phyloP scores from a whole-genome alignment of 192 early-diverging fungal genomes.

The Dispira parvispora region DNA sequence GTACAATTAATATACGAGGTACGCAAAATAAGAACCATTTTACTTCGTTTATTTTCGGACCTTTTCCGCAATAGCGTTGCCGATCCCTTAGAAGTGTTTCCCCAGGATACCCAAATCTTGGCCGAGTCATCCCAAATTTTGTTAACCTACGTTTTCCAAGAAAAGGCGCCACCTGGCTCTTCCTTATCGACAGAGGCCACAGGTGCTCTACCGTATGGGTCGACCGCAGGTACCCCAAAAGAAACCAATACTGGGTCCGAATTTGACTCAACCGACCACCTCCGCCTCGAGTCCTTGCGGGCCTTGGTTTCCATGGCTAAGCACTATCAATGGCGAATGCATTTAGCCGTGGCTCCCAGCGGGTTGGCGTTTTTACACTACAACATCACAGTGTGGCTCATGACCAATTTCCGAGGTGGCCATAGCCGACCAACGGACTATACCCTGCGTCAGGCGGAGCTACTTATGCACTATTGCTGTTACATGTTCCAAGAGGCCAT shows the following conservation, averaged over 20 bases:
- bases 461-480: not conserved
- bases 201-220: not conserved
- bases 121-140: not conserved
- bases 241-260: too few relatives aligned
- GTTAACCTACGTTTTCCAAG: not conserved
- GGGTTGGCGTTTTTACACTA: not conserved
- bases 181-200: not conserved
- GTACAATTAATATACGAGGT: not conserved
- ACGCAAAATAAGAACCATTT: not conserved
- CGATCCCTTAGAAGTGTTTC: not conserved
- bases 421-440: not conserved
- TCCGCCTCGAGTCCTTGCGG: not conserved
- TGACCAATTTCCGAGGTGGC: not conserved
- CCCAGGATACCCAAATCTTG: not conserved
- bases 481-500: constrained; percentile 3
- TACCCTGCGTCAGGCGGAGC: not conserved
- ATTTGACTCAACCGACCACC: not conserved
- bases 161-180: not conserved
- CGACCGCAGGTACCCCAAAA: not conserved
- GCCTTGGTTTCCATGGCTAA: not conserved
- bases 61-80: not conserved
- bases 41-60: not conserved
- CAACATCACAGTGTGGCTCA: not conserved
- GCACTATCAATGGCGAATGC: not conserved
- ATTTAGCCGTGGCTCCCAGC: not conserved